phyloP scores from a whole-genome alignment of 2,329 filamentous ascomycete genomes.

The Cordyceps militaris region DNA sequence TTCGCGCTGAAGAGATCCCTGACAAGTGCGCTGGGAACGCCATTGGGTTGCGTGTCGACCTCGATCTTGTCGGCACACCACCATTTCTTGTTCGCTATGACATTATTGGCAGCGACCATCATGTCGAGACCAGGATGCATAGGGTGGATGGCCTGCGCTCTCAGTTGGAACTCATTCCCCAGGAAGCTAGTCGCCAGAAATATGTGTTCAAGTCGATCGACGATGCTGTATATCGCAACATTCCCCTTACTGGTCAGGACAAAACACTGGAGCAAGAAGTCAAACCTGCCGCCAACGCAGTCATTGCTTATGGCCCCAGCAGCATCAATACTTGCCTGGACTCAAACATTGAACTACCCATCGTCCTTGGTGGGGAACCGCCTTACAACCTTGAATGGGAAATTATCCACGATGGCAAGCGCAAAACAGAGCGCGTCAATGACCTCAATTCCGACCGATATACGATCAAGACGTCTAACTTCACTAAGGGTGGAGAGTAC shows the following conservation, averaged over 20 bases:
- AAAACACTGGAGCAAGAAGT: slow-evolving; percentile 78
- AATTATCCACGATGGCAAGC: slow-evolving; percentile 80
- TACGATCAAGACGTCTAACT: slow-evolving; percentile 66
- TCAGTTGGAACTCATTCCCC: slow-evolving; percentile 77
- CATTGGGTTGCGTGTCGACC: slow-evolving; percentile 78
- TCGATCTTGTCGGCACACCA: slow-evolving; percentile 87
- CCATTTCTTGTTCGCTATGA: slow-evolving; percentile 82
- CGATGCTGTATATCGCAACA: slow-evolving; percentile 71
- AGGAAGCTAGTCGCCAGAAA: slow-evolving; percentile 73
- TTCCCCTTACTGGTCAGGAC: slow-evolving; percentile 53
- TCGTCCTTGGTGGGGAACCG: slow-evolving; percentile 70
- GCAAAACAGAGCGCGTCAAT: slow-evolving; percentile 59
- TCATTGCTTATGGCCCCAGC: slow-evolving; percentile 49
- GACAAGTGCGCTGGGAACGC: slow-evolving; percentile 95
- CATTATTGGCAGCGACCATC: slow-evolving; percentile 52
- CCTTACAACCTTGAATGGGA: slow-evolving; percentile 93
- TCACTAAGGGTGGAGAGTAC: slow-evolving; percentile 83
- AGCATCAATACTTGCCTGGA: slow-evolving; percentile 71
- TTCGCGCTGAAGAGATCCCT: slow-evolving; percentile 74
- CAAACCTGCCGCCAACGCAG: slow-evolving; percentile 82
- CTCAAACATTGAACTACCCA: slow-evolving; percentile 66
- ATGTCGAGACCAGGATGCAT: slow-evolving; percentile 47
- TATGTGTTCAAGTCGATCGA: slow-evolving; percentile 78
- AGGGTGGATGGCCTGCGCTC: slow-evolving; percentile 65
- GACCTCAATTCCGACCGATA: slow-evolving; percentile 56